Percentiles rank a stretch among this genome's conserved stretches.
These are phyloP conservation scores for Pelargonium fulgidum DNA, from an alignment of 441 rosid genomes.

Conservation along the genomic window DNA sequence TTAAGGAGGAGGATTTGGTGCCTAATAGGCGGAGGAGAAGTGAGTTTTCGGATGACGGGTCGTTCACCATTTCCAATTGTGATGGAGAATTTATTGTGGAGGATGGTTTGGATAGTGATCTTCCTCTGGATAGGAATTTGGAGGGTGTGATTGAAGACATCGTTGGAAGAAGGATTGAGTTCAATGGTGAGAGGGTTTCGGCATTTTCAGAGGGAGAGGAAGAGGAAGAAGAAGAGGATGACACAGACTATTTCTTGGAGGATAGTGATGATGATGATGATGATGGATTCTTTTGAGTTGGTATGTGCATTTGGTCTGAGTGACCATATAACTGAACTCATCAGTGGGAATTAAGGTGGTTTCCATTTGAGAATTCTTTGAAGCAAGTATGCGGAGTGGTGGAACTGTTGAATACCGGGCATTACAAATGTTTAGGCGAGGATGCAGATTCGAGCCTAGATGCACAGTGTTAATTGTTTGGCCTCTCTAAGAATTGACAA, in stretches of 20 bases:
- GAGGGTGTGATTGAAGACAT: conserved; percentile 38
- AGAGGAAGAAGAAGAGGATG: conserved; percentile 43
- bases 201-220: conserved; percentile 62
- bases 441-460: no score
- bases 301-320: no score
- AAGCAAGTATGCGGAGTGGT: no score
- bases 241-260: conserved; percentile 8
- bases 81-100: conserved; percentile 31
- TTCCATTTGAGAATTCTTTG: no score
- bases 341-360: no score
- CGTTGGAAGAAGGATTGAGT: conserved; percentile 34
- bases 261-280: no score
- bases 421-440: no score
- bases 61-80: conserved; percentile 40
- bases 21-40: conserved; percentile 36
- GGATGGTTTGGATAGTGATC: conserved; percentile 18
- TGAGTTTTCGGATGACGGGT: conserved; percentile 30
- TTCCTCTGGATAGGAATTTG: neutral
- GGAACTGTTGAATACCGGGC: no score
- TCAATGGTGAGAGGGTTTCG: conserved; percentile 44
- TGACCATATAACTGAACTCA: no score
- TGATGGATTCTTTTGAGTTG: no score
- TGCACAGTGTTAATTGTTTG: no score
- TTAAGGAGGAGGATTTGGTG: conserved; percentile 60
- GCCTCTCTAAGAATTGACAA: no score